phyloP scores from a whole-genome alignment of 257 asterid genomes.

The Fraxinus americana region DNA sequence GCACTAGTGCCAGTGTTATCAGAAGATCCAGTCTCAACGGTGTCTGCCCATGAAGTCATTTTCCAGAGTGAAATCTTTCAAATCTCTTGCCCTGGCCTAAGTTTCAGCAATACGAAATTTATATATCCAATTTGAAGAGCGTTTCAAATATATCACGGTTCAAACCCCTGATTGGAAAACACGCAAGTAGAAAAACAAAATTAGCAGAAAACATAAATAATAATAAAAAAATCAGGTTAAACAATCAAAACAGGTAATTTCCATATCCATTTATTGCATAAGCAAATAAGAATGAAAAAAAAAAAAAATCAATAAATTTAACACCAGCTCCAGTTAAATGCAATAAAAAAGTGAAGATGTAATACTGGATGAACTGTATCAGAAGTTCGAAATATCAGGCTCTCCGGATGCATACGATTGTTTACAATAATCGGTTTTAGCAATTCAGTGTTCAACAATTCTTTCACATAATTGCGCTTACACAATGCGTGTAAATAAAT shows the following conservation, averaged over 20 bases:
- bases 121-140: neutral
- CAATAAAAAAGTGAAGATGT: neutral
- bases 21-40: constrained; percentile 59
- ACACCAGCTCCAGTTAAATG: neutral
- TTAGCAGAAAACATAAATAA: neutral
- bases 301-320: neutral
- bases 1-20: constrained; percentile 49
- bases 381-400: neutral
- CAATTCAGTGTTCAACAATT: neutral
- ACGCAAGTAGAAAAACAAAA: neutral
- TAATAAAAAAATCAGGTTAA: neutral
- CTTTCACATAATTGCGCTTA: neutral
- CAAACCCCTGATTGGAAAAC: neutral
- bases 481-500: neutral
- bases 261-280: neutral
- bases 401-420: neutral
- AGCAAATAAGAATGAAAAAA: neutral
- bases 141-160: neutral
- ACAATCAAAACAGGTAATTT: neutral
- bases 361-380: neutral
- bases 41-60: constrained; percentile 92
- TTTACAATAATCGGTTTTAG: neutral
- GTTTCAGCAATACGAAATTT: neutral
- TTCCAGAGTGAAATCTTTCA: constrained; percentile 10
- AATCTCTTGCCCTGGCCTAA: neutral